Percentiles rank a stretch among this genome's conserved stretches.
phyloP scores from a whole-genome alignment of 495 filamentous ascomycete species.

The Echria macrotheca region DNA sequence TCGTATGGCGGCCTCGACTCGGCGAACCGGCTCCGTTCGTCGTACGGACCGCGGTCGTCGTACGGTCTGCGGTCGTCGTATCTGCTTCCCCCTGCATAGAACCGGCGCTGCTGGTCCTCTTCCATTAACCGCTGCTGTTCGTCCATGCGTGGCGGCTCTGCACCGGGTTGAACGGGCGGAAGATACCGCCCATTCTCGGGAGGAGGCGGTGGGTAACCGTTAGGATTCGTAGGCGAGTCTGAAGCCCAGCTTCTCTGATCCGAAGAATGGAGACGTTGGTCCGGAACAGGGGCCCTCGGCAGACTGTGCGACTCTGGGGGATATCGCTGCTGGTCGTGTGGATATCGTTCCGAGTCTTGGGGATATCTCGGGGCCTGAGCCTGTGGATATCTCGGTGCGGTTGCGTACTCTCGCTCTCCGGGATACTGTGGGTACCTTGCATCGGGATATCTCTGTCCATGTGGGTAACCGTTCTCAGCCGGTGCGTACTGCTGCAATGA shows the following conservation, averaged over 20 bases:
- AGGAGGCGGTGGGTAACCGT: slow-evolving; percentile 20
- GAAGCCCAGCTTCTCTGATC: slow-evolving; percentile 15
- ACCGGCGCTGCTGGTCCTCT: no score
- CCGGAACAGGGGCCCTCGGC: slow-evolving; percentile 4
- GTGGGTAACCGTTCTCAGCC: neutral
- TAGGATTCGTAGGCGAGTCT: slow-evolving; percentile 16
- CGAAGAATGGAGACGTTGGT: slow-evolving; percentile 4
- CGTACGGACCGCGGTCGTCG: slow-evolving; percentile 16
- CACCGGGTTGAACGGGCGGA: slow-evolving; percentile 12
- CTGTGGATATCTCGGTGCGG: slow-evolving; percentile 1
- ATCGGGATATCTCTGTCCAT: no score
- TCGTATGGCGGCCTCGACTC: no score
- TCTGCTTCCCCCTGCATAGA: no score
- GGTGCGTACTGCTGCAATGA: slow-evolving; percentile 17
- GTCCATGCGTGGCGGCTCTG: slow-evolving; percentile 7
- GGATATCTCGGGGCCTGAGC: no score
- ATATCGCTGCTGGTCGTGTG: slow-evolving; percentile 22
- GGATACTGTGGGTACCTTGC: slow-evolving; percentile 19
- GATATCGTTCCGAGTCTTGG: no score
- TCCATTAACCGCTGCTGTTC: no score
- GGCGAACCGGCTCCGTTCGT: slow-evolving; percentile 16
- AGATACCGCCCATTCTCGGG: slow-evolving; percentile 12
- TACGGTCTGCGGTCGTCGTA: slow-evolving; percentile 12
- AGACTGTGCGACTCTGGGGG: slow-evolving; percentile 19
- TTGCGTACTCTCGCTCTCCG: slow-evolving; percentile 11